Base-by-base conservation (phyloP, 108 stramenopile species). In the Fragilaria crotonensis region DNA sequence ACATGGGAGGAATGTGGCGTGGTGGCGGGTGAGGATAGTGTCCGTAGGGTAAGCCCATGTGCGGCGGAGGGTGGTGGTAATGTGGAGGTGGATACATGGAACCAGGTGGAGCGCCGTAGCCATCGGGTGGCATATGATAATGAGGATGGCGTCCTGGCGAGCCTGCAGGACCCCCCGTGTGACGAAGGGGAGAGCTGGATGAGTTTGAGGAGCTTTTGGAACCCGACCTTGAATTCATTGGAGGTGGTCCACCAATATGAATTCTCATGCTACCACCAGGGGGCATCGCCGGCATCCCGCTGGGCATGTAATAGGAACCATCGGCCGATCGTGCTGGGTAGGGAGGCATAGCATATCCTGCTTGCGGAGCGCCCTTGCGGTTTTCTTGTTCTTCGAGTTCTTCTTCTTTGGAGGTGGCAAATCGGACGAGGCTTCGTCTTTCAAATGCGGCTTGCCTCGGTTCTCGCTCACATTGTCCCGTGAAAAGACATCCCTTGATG, bases 231-330 rank as follows among this genome's bases (percentile, higher is more conserved):
- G 57, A 19, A 60, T 33, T 30, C 22, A 54, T 45, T 30, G 71
- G 72, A 26, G 78, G 78, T 26, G 70, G 73, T 20, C 67, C 78
- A 29, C 78, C 78, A 9, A 79, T 70, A 20, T 71, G 67, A 27
- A 79, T 70, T 36, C 70, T 50, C 78, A 79, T 79, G 33, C 66
- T 74, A 3, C 78, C 78, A 48, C 65, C 55, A 41, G 67, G 66
- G 21, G 65, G 47, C 61, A 71, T 64, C 18, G 54, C 62, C 18
- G 66, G 62, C 20, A 65, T 62, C 53, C 62, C 57, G 23, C 59
- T 59, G 21, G 66, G 66, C 20, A 65, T 62, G 25, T 63, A 46
- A 4, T 59, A 59, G 44, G n/a, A n/a, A n/a, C n/a, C n/a, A n/a
- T n/a, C n/a, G n/a, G n/a, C n/a, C n/a, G n/a, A n/a, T n/a, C n/a